Base-by-base conservation (phyloP, 1,284 basidiomycete species). In the Veloboletus limbatus region DNA sequence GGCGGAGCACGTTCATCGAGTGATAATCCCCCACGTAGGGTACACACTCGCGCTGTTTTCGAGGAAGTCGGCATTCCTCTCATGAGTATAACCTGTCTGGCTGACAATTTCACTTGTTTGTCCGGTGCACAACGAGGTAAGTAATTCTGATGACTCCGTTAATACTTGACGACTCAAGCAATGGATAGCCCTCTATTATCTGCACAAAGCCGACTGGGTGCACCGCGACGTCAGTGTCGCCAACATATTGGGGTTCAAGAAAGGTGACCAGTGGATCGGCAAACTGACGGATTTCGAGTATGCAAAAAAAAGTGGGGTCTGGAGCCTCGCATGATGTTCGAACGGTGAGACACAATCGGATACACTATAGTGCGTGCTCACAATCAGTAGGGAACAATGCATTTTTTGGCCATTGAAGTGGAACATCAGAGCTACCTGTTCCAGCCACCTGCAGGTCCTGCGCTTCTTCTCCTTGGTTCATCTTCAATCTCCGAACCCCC, bases 371-470 rank as follows among this genome's bases (percentile, higher is more conserved):
- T 8, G 3, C 4, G 4, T 10, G 11, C 47, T 52, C 8, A 49
- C 2, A 17, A 14, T 20, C 14, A 3, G 11, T 14, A 56, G 55
- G 55, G 47, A 21, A 56, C 55, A 1, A 13, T 40, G 17, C 6
- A 52, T 5, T 57, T 49, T 6, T 54, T 56, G 55, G 55, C 53
- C 0, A 9, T 36, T 1, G 45, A 57, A 20, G 47, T 59, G 3
- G 45, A 33, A 35, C 0, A 0, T 1, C 47, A 37, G 3, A 1
- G 1, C 1, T 42, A 43, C 11, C 13, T 43, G 10, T 36, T 55
- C 33, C 0, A 10, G 11, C 35, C 18, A 33, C 6, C 8, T 22
- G n/a, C n/a, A n/a, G n/a, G n/a, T n/a, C n/a, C n/a, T n/a, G n/a
- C n/a, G n/a, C n/a, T n/a, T n/a, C n/a, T n/a, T n/a, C n/a, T n/a